phyloP scores from a whole-genome alignment of 108 stramenopile genomes.

The Phaeodactylum tricornutum region DNA sequence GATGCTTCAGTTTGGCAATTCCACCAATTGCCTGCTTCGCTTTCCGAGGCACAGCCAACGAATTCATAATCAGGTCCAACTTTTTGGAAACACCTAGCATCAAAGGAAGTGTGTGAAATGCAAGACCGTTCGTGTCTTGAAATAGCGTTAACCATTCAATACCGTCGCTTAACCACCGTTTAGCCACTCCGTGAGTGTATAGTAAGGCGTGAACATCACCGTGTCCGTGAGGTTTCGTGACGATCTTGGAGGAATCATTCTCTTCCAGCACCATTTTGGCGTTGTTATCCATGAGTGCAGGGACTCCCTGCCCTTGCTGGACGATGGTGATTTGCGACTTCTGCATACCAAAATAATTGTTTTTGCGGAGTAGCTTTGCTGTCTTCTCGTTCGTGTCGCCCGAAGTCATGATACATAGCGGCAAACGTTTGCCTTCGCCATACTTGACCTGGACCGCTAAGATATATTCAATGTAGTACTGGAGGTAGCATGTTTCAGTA shows the following conservation, averaged over 20 bases:
- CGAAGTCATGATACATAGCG: constrained; percentile 98
- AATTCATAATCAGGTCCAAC: constrained; percentile 89
- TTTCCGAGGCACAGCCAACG: constrained; percentile 89
- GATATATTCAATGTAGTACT: constrained; percentile 89
- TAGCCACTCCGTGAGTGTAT: constrained; percentile 75
- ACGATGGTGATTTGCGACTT: constrained; percentile 86
- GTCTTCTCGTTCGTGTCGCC: constrained; percentile 93
- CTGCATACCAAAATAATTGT: constrained; percentile 89
- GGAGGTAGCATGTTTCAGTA: constrained; percentile 81
- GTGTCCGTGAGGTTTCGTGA: constrained; percentile 99
- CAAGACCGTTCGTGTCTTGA: constrained; percentile 98
- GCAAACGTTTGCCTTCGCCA: constrained; percentile 45
- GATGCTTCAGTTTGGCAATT: constrained; percentile 80
- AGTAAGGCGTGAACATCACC: constrained; percentile 97
- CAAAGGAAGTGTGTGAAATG: constrained; percentile 86
- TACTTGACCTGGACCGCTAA: constrained; percentile 79
- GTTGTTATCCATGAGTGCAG: constrained; percentile 84
- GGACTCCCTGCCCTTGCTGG: constrained; percentile 92
- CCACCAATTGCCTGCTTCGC: constrained; percentile 98
- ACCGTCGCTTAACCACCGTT: constrained; percentile 68
- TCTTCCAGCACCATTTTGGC: constrained; percentile 81
- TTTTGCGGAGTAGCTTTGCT: constrained; percentile 52
- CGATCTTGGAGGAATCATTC: constrained; percentile 55
- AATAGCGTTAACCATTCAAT: constrained; percentile 90
- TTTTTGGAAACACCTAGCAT: constrained; percentile 85